phyloP scores from a whole-genome alignment of 2,329 filamentous ascomycete genomes.

The Fusarium protoensiforme region DNA sequence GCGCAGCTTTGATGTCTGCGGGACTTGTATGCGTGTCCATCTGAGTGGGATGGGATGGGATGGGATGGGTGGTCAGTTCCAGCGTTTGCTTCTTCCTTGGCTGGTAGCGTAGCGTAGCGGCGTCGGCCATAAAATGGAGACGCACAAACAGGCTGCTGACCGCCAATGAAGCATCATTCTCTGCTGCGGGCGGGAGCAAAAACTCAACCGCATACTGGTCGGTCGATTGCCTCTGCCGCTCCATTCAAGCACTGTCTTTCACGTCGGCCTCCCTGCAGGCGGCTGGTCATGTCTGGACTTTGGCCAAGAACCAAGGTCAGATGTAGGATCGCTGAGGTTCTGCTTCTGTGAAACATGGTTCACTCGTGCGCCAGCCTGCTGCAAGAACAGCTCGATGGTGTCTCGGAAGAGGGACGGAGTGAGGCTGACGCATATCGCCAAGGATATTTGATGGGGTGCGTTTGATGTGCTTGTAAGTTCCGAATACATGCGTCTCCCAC shows the following conservation, averaged over 20 bases:
- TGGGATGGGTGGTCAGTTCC: slow-evolving; percentile 8
- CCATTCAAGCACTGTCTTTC: background rate
- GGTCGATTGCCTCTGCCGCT: background rate
- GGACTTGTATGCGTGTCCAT: slow-evolving; percentile 18
- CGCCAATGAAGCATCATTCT: slow-evolving; percentile 3
- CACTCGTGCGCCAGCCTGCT: background rate
- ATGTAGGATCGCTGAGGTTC: background rate
- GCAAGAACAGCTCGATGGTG: background rate
- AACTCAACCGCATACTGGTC: background rate
- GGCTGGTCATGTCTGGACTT: background rate
- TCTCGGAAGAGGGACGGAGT: background rate
- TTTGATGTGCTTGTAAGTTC: background rate
- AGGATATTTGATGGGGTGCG: background rate
- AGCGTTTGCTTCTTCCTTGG: background rate
- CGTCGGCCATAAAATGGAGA: slow-evolving; percentile 1
- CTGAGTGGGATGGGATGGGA: slow-evolving; percentile 11
- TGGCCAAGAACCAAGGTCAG: background rate
- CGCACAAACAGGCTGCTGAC: slow-evolving; percentile 25
- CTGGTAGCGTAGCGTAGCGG: slow-evolving; percentile 8
- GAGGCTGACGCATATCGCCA: background rate
- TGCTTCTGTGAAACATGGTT: background rate
- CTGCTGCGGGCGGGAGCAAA: background rate
- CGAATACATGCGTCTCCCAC: background rate
- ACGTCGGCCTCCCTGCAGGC: background rate
- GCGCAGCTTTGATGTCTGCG: slow-evolving; percentile 17